Base-by-base conservation (phyloP, 495 filamentous ascomycete genomes). In the Aspergillus heteromorphus region DNA sequence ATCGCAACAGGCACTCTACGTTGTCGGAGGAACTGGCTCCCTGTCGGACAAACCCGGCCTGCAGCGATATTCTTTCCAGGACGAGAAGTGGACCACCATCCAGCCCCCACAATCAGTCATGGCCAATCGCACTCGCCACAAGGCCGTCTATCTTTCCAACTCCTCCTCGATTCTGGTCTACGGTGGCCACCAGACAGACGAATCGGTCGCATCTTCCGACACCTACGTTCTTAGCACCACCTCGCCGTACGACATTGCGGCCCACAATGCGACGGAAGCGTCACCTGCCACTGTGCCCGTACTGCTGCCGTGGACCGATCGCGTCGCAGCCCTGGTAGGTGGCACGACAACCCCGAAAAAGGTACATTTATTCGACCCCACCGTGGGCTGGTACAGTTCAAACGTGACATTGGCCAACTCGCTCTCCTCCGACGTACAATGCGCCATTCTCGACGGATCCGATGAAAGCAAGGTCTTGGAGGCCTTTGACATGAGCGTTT, bases 391-490 rank as follows among this genome's bases (percentile, higher is more conserved):
- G 92, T 59, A 63, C 9, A 71, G 82, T 41, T 81, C 89, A 7
- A 77, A 79, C 8, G 76, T 80, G 6, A 79, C 77, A 16, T 71
- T 96, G 36, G 72, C 75, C n/a, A 59, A 73, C 29, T 76, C 79
- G 13, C 57, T 92, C 9, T 62, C 79, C 6, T 78, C 80, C 54
- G 78, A 81, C 25, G 67, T 81, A n/a, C 79, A 83, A 60, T 83
- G 78, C 16, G 76, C 81, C 6, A 66, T 97, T 13, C 66, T 95
- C 17, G 72, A 74, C 48, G 85, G 83, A 7, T 80, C 84, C 38
- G 88, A 95, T 63, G 89, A 84, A 4, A 91, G 87, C 68, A 93
- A 91, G 65, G 76, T 89, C n/a, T 73, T 97, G 11, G 81, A 91
- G 57, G 81, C 81, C 1, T 97, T 91, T 65, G 83, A 96, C 63